phyloP scores from a whole-genome alignment of 768 basidiomycete genomes.

The Podaxis mareebaensis region DNA sequence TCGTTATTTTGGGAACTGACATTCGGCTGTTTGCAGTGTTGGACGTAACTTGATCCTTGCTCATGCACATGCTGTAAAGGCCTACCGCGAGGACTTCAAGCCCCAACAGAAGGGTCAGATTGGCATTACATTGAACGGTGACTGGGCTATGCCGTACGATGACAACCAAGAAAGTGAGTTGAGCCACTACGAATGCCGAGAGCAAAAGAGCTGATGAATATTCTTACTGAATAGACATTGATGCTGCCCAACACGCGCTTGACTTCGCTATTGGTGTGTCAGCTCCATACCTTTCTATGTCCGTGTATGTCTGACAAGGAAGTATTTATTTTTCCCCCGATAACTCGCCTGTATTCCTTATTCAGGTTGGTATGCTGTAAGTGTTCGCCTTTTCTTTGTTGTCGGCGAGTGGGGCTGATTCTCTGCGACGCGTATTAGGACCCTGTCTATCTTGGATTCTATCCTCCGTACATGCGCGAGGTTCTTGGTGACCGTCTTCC shows the following conservation, averaged over 20 bases:
- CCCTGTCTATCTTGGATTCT: conserved; percentile 71
- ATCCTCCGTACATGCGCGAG: conserved; percentile 58
- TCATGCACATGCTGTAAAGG: conserved; percentile 65
- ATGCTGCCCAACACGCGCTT: conserved; percentile 69
- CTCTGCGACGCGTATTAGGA: conserved; percentile 34
- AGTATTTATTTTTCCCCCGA: conserved; percentile 22
- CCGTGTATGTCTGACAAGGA: conserved; percentile 21
- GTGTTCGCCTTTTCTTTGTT: conserved; percentile 23
- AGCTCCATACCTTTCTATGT: conserved; percentile 20
- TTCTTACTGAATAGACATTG: conserved; percentile 46
- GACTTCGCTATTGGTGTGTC: conserved; percentile 69
- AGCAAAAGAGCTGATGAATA: neutral
- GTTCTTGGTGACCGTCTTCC: conserved; percentile 61
- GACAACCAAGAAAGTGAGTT: conserved; percentile 64
- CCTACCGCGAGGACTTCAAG: conserved; percentile 71
- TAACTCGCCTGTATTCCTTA: conserved; percentile 24
- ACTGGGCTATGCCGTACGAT: conserved; percentile 76
- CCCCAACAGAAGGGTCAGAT: conserved; percentile 61
- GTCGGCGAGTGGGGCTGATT: conserved; percentile 15
- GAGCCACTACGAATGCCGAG: conserved; percentile 1
- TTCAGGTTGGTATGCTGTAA: conserved; percentile 60
- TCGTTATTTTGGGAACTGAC: conserved; percentile 13
- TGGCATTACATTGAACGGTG: conserved; percentile 80
- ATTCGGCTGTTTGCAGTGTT: conserved; percentile 43
- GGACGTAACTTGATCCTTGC: conserved; percentile 69